Base-by-base conservation (phyloP, 495 filamentous ascomycete species). In the Parathielavia hyrcaniae region DNA sequence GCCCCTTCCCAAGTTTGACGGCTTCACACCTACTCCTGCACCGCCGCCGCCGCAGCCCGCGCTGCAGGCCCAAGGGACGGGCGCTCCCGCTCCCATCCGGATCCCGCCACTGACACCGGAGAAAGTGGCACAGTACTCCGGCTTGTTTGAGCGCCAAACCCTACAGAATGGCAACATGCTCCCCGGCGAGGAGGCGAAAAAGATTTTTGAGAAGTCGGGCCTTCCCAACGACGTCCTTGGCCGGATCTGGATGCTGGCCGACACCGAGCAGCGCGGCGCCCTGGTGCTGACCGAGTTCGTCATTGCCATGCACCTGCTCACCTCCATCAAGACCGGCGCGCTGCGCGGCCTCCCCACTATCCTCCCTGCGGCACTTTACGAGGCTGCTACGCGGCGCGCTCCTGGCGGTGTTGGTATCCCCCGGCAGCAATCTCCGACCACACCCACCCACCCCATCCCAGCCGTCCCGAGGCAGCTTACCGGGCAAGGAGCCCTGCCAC, bases 251-350 rank as follows among this genome's bases (percentile, higher is more conserved):
- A 90, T 86, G 64, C 79, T 98, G 48, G 86, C 91, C 11, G 93
- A 98, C 71, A 91, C 88, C 1, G 89, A 96, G 68, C 89, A 96
- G 69, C 83, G 91, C 52, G 95, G 93, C 26, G 85, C 84, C 36
- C 81, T 98, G n/a, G 88, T 88, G 60, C 77, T 83, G 62, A 92
- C 90, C 13, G 93, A 97, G 59, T 98, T 98, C 69, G 87, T 97
- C 64, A 93, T 98, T 64, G 92, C 95, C 12, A 98, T 98, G 93
- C 93, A 98, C 74, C 79, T 98, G 32, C 77, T 98, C 52, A 88
- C 88, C 6, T 96, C 91, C 8, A 90, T 85, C 70, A 96, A 92
- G 75, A 87, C 83, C 22, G 88, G 91, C 26, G 78, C 81, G 8
- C 77, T 98, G 70, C 82, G 86, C 54, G 86, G 80, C 46, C 77